Percentiles rank a stretch among this genome's conserved stretches.
phyloP scores from a whole-genome alignment of 2,329 filamentous ascomycete species.

The Ilyonectria destructans region DNA sequence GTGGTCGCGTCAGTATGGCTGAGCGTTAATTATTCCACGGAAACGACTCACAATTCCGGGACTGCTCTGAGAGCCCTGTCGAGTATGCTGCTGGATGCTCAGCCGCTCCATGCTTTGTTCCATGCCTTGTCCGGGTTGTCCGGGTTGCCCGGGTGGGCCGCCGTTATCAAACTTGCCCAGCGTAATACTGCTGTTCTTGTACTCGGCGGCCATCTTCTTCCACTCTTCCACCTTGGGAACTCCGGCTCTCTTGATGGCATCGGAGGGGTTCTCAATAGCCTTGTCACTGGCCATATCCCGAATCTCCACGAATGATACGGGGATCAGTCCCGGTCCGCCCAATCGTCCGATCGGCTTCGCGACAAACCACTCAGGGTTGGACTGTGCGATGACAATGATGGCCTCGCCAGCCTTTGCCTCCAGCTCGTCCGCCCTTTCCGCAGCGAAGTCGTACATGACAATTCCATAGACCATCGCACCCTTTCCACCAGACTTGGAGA shows the following conservation, averaged over 20 bases:
- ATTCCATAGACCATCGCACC: conserved; percentile 97
- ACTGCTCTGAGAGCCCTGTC: conserved; percentile 50
- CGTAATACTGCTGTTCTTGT: conserved; percentile 99
- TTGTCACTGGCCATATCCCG: conserved; percentile 92
- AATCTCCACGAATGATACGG: conserved; percentile 97
- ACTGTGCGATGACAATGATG: conserved; percentile 98
- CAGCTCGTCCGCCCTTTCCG: conserved; percentile 94
- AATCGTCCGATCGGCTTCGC: conserved; percentile 98
- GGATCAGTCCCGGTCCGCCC: conserved; percentile 95
- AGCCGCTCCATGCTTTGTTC: conserved; percentile 83
- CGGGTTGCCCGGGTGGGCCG: conserved; percentile 48
- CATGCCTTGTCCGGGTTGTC: conserved; percentile 65
- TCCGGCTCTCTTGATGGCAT: conserved; percentile 89
- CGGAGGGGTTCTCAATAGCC: conserved; percentile 85
- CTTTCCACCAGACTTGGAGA: conserved; percentile 68
- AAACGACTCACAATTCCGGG: conserved; percentile 45
- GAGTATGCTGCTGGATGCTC: conserved; percentile 72
- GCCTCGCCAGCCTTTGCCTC: conserved; percentile 96
- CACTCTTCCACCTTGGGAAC: conserved; percentile 97
- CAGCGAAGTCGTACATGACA: conserved; percentile 97
- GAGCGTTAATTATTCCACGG: neutral
- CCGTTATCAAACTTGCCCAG: conserved; percentile 87
- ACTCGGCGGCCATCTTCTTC: conserved; percentile 99
- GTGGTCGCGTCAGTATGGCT: conserved; percentile 12
- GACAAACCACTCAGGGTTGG: conserved; percentile 99